Base-by-base conservation (phyloP, 2,329 filamentous ascomycete genomes). In the Acephala macrosclerotiorum region DNA sequence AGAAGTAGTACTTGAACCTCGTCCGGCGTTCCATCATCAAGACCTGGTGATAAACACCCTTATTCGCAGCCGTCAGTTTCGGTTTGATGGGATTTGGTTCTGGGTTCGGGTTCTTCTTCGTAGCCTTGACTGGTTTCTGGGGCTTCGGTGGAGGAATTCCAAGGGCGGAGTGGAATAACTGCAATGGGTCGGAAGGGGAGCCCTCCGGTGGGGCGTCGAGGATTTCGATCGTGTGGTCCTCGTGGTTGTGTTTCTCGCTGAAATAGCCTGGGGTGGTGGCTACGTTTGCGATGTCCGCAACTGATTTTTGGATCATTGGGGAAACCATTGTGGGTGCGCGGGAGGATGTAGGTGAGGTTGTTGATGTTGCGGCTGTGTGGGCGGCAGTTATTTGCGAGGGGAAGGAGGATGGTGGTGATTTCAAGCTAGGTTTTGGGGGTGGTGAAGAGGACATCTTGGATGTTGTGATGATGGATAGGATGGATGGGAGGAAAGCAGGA, bases 121-220 rank as follows among this genome's bases (percentile, higher is more conserved):
- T 61, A 5, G 38, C 42, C 47, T 63, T 66, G 25, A 56, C 14
- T 9, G 63, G 58, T 40, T 66, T 66, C 1, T 60, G 49, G 1
- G 60, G 57, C 45, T 67, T 66, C 2, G 71, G 66, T 0, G 60
- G 64, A 5, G 66, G 64, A 6, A 83, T 83, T 2, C 82, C 81
- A 0, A 83, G 68, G 0, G 82, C 81, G 4, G 76, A 75, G 26
- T 81, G 77, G 72, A 82, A 84, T 49, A 82, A 77, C 22, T 77
- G 47, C 1, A 83, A 74, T 68, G 77, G 77, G 64, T 81, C 79
- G 68, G 33, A 18, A 20, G 57, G 25, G 14, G 20, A 18, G 22
- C 29, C 26, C n/a, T 58, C 55, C 5, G n/a, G 29, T 29, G 38
- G 49, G 11, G 29, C 6, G 35, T 64, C 58, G 16, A 57, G 47